A percentile compares a stretch with the other conserved stretches of the same genome.
These are phyloP conservation scores for Dipodascus geniculatus DNA, from an alignment of 805 yeast species.

Conservation along the genomic window DNA sequence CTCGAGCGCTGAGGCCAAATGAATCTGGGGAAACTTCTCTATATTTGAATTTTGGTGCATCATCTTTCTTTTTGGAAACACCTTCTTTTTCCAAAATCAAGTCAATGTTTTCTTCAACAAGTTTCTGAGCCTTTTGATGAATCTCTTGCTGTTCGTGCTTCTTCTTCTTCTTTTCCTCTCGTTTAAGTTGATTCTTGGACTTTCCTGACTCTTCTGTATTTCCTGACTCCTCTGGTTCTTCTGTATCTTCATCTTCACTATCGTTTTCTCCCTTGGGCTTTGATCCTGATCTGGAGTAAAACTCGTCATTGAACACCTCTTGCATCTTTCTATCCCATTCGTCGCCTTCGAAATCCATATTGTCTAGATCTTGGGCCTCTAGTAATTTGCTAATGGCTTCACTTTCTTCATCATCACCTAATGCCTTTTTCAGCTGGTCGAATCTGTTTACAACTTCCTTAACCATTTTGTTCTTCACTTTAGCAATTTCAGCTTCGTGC, in stretches of 20 bases:
- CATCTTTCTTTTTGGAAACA: constrained; percentile 29
- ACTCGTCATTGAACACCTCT: constrained; percentile 76
- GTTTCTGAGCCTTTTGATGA: constrained; percentile 57
- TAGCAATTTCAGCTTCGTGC: constrained; percentile 48
- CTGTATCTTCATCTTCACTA: constrained; percentile 31
- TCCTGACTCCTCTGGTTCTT: constrained; percentile 9
- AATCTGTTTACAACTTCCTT: constrained; percentile 67
- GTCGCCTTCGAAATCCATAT: constrained; percentile 67
- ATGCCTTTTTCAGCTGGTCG: constrained; percentile 49
- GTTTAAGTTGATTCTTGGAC: constrained; percentile 12
- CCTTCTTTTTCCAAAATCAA: constrained; percentile 32
- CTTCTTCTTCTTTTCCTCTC: constrained; percentile 42
- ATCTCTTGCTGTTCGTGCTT: constrained; percentile 53
- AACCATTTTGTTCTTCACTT: constrained; percentile 65
- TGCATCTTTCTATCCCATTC: constrained; percentile 88
- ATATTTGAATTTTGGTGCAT: constrained; percentile 56
- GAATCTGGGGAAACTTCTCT: constrained; percentile 93
- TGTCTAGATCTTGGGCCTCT: constrained; percentile 66
- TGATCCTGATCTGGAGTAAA: constrained; percentile 40
- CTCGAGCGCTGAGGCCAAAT: constrained; percentile 75
- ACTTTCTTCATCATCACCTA: constrained; percentile 44
- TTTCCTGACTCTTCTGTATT: constrained; percentile 10
- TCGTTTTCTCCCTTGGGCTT: constrained; percentile 63
- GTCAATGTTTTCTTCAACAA: constrained; percentile 63
- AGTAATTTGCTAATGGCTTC: constrained; percentile 41